Percentiles rank a stretch among this genome's conserved stretches.
phyloP scores from a whole-genome alignment of 2,329 filamentous ascomycete species.

The Penicillium sp. region DNA sequence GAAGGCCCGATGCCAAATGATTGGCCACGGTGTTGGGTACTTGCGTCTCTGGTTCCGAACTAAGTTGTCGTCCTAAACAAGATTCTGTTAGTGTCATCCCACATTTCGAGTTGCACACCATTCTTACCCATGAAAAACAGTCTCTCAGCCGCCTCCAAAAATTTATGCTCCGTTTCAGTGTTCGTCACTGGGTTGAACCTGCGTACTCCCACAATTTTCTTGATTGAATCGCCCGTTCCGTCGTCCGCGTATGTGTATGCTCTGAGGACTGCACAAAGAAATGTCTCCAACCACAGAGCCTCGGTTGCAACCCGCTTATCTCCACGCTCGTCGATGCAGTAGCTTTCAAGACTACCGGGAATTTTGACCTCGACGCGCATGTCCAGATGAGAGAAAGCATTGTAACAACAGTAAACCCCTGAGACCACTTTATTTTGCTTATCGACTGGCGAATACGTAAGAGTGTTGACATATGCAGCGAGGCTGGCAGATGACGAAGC shows the following conservation, averaged over 20 bases:
- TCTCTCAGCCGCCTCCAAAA: constrained; percentile 87
- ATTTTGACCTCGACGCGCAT: constrained; percentile 99
- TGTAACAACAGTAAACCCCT: constrained; percentile 97
- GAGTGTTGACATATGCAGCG: constrained; percentile 95
- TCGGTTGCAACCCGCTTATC: constrained; percentile 92
- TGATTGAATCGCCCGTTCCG: constrained; percentile 87
- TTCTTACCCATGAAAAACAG: constrained; percentile 84
- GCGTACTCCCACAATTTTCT: constrained; percentile 94
- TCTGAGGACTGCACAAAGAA: constrained; percentile 87
- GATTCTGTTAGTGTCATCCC: not conserved
- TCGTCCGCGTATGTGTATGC: constrained; percentile 97
- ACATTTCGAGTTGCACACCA: not conserved
- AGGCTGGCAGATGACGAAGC: constrained; percentile 95
- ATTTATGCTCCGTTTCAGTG: constrained; percentile 96
- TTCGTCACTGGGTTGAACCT: constrained; percentile 97
- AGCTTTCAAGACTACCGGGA: constrained; percentile 92
- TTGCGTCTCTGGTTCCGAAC: constrained; percentile 94
- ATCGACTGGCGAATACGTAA: constrained; percentile 84
- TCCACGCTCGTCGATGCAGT: constrained; percentile 94
- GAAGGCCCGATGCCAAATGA: constrained; percentile 85
- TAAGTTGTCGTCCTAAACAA: constrained; percentile 79
- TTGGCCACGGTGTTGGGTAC: constrained; percentile 96
- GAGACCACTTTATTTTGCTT: constrained; percentile 87
- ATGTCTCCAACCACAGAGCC: constrained; percentile 94
- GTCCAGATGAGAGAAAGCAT: constrained; percentile 95